These are phyloP conservation scores for Nannochloropsis salina DNA, from an alignment of 108 stramenopile species.

Conservation along the genomic window DNA sequence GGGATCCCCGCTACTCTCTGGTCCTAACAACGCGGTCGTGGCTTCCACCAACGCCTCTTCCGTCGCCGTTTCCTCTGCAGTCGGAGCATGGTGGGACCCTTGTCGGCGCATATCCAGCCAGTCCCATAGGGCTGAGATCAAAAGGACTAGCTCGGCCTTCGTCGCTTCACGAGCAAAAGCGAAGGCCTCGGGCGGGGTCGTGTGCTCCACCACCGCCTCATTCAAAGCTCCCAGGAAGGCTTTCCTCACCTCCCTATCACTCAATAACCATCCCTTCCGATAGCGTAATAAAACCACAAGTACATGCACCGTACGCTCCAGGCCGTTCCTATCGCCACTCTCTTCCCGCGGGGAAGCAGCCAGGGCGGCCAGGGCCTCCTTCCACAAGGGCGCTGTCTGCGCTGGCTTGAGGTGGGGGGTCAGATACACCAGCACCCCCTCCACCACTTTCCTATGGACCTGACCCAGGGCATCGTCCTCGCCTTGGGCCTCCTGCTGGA, in stretches of 20 bases:
- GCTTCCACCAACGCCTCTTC: slow-evolving; percentile 14
- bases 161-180: neutral
- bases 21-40: neutral
- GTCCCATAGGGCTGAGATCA: slow-evolving; percentile 16
- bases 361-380: neutral
- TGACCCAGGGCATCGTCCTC: neutral
- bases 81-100: neutral
- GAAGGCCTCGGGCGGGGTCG: neutral
- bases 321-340: neutral
- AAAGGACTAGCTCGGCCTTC: neutral
- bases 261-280: slow-evolving; percentile 5
- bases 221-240: neutral
- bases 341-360: neutral
- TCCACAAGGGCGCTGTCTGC: neutral
- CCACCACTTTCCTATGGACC: neutral
- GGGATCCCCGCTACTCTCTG: neutral
- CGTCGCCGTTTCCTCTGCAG: neutral
- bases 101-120: neutral
- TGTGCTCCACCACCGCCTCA: neutral
- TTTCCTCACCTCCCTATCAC: neutral
- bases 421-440: neutral
- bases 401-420: neutral
- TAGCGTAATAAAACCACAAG: neutral
- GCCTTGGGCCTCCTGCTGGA: neutral
- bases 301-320: neutral